Conservation (phyloP, 768 basidiomycete genomes). For the Coprinellus aureogranulatus region DNA sequence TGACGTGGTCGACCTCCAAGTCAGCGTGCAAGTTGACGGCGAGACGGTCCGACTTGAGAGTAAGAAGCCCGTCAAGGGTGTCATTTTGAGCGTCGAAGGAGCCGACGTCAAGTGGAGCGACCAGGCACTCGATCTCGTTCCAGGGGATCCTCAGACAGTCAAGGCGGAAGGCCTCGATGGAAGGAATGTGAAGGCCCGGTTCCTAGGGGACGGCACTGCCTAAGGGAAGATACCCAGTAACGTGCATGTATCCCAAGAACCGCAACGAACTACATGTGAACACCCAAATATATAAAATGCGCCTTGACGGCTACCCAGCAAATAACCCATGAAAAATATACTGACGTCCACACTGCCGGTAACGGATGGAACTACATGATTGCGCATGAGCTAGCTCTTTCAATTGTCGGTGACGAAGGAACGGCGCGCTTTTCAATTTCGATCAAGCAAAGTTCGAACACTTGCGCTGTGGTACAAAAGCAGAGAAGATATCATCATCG, state of each 20-base stretch:
- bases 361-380: constrained; percentile 64
- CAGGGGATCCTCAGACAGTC: constrained; percentile 76
- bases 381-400: constrained; percentile 43
- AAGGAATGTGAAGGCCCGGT: constrained; percentile 62
- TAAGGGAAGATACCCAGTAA: constrained; percentile 31
- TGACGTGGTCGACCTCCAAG: constrained; percentile 56
- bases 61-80: constrained; percentile 78
- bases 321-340: too few species aligned
- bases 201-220: constrained; percentile 73
- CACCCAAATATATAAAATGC: too few species aligned
- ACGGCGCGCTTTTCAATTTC: constrained; percentile 66
- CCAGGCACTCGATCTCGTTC: constrained; percentile 88
- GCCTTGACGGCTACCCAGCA: too few species aligned
- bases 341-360: too few species aligned
- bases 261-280: not conserved
- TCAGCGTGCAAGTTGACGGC: constrained; percentile 49
- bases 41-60: constrained; percentile 57
- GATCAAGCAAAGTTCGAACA: constrained; percentile 77
- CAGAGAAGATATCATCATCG: too few species aligned
- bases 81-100: constrained; percentile 78
- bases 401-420: not conserved
- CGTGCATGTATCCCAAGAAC: not conserved
- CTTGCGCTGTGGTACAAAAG: constrained; percentile 46
- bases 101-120: constrained; percentile 77
- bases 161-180: constrained; percentile 64